A percentile compares a stretch with the other conserved stretches of the same genome.
These are phyloP conservation scores for Xenoacremonium recifei DNA, from an alignment of 2,329 filamentous ascomycete genomes.

Conservation along the genomic window DNA sequence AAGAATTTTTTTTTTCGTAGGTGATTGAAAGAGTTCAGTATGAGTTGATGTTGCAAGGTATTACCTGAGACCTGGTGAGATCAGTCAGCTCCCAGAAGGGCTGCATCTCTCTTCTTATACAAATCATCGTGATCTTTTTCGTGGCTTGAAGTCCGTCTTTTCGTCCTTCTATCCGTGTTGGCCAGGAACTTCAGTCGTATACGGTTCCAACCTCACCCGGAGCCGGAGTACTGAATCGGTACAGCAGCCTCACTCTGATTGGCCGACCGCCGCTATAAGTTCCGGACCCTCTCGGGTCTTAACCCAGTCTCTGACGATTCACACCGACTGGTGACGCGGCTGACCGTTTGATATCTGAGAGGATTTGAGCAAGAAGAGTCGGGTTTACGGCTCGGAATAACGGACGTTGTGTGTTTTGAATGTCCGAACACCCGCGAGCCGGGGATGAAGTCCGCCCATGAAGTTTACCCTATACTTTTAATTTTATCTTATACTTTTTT, in stretches of 20 bases:
- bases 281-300: slow-evolving; percentile 19
- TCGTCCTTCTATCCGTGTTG: slow-evolving; percentile 2
- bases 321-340: no score
- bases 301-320: slow-evolving; percentile 1
- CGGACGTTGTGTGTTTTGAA: no score
- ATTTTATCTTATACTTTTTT: no score
- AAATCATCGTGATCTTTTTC: background rate
- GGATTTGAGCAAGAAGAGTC: no score
- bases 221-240: slow-evolving; percentile 13
- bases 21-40: background rate
- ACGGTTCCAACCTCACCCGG: no score
- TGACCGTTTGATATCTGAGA: no score
- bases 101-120: background rate
- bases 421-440: no score
- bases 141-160: background rate
- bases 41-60: background rate
- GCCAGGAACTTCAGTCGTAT: slow-evolving; percentile 10
- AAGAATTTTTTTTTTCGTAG: no score
- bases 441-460: no score
- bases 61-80: background rate
- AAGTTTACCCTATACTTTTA: no score
- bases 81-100: slow-evolving; percentile 1
- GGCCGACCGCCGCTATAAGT: slow-evolving; percentile 13
- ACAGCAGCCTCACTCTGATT: slow-evolving; percentile 14
- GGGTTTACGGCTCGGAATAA: no score